Evolutionary conservation across 768 basidiomycete genomes (phyloP).

Genomic region (Coprinopsis sp.): DNA sequence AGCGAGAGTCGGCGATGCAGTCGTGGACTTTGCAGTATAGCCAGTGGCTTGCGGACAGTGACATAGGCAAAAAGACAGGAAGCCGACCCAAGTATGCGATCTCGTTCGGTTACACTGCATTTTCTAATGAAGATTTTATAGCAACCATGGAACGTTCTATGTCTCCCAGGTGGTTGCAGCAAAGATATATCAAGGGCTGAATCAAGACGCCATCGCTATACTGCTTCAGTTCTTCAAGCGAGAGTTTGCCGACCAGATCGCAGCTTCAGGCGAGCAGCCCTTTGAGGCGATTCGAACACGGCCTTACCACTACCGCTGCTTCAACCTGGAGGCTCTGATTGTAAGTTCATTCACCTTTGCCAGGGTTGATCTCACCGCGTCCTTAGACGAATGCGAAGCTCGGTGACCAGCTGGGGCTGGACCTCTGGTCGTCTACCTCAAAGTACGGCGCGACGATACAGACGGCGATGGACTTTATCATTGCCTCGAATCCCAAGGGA

Average conservation of each 20-base stretch:
- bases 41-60: constrained; percentile 41
- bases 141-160: constrained; percentile 54
- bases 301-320: constrained; percentile 54
- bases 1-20: constrained; percentile 34
- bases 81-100: constrained; percentile 44
- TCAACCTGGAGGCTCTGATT: constrained; percentile 56
- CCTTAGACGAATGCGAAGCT: constrained; percentile 50
- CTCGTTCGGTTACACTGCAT: not conserved
- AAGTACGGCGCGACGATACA: constrained; percentile 50
- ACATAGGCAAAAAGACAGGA: constrained; percentile 36
- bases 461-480: constrained; percentile 44
- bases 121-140: constrained; percentile 15
- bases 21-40: constrained; percentile 40
- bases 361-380: not conserved
- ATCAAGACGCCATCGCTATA: constrained; percentile 31
- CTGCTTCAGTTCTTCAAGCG: constrained; percentile 38
- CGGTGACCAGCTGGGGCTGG: constrained; percentile 44
- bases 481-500: constrained; percentile 35
- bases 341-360: constrained; percentile 26
- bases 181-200: constrained; percentile 38
- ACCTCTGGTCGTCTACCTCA: constrained; percentile 44
- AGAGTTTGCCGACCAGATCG: constrained; percentile 44
- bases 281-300: constrained; percentile 51
- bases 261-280: constrained; percentile 51
- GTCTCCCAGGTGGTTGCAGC: constrained; percentile 39